Evolutionary conservation across 306 rosid genomes (phyloP).

Genomic region (Vicia sativa): DNA sequence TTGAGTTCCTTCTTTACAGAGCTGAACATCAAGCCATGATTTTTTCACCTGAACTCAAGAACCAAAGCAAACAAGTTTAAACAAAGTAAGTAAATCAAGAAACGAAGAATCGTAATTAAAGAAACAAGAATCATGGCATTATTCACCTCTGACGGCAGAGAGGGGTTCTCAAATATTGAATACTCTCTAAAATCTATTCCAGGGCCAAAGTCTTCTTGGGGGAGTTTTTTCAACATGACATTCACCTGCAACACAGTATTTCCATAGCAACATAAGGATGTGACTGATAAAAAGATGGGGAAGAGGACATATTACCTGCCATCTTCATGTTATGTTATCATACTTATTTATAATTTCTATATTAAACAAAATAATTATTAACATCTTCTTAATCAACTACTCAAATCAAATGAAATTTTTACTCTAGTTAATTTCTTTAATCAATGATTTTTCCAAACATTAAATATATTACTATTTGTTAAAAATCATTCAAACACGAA

Average conservation of each 20-base stretch:
- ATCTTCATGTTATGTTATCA: slow-evolving; percentile 8
- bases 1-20: slow-evolving; percentile 68
- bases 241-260: slow-evolving; percentile 60
- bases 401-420: slow-evolving; percentile 6
- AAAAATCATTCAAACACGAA: background rate
- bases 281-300: slow-evolving; percentile 27
- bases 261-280: slow-evolving; percentile 33
- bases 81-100: slow-evolving; percentile 1
- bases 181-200: slow-evolving; percentile 74
- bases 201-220: slow-evolving; percentile 90
- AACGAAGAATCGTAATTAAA: slow-evolving; percentile 10
- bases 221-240: slow-evolving; percentile 70
- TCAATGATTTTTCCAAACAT: background rate
- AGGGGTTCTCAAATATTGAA: slow-evolving; percentile 83
- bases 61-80: slow-evolving; percentile 22
- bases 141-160: slow-evolving; percentile 66
- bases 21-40: slow-evolving; percentile 89
- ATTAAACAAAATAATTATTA: background rate
- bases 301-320: background rate
- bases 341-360: background rate
- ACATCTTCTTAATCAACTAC: background rate
- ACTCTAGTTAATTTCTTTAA: background rate
- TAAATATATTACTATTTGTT: background rate
- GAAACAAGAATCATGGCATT: slow-evolving; percentile 12
- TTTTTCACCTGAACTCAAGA: slow-evolving; percentile 66